phyloP scores from a whole-genome alignment of 192 early-diverging fungal genomes.

The Umbelopsis vinacea region DNA sequence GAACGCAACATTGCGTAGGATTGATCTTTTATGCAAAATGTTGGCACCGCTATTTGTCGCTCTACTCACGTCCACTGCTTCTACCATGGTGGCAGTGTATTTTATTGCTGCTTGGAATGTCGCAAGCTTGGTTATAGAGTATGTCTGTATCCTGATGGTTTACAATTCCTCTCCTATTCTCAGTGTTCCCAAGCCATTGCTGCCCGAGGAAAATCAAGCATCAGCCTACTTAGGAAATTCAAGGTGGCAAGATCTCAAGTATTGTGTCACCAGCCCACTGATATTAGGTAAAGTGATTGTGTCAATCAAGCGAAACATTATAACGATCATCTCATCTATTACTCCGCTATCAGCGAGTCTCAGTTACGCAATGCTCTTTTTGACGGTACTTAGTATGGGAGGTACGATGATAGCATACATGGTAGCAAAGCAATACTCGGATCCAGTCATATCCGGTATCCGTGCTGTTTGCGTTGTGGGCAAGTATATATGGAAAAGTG shows the following conservation, averaged over 20 bases:
- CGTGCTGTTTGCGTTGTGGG: slow-evolving; percentile 30
- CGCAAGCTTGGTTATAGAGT: not conserved
- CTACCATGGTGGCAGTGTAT: not conserved
- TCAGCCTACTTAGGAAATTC: not conserved
- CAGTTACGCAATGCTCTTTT: slow-evolving; percentile 36
- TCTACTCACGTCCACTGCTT: slow-evolving; percentile 18
- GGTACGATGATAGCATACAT: slow-evolving; percentile 45
- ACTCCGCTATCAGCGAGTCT: not conserved
- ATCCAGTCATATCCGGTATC: slow-evolving; percentile 22
- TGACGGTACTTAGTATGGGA: slow-evolving; percentile 37
- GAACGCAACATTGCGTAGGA: slow-evolving; percentile 38
- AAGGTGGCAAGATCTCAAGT: not conserved
- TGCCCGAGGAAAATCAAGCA: not conserved
- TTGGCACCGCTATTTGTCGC: slow-evolving; percentile 39
- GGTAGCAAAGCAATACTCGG: slow-evolving; percentile 30
- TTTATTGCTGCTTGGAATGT: slow-evolving; percentile 11
- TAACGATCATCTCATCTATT: not conserved
- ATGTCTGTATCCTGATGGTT: not conserved
- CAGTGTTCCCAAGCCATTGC: not conserved
- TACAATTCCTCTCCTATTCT: not conserved
- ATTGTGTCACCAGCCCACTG: not conserved
- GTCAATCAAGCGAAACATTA: not conserved
- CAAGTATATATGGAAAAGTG: not conserved
- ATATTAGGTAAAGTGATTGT: not conserved
- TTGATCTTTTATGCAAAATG: slow-evolving; percentile 44